Base-by-base conservation (phyloP, 331 rosid species). In the Phaseolus coccineus region DNA sequence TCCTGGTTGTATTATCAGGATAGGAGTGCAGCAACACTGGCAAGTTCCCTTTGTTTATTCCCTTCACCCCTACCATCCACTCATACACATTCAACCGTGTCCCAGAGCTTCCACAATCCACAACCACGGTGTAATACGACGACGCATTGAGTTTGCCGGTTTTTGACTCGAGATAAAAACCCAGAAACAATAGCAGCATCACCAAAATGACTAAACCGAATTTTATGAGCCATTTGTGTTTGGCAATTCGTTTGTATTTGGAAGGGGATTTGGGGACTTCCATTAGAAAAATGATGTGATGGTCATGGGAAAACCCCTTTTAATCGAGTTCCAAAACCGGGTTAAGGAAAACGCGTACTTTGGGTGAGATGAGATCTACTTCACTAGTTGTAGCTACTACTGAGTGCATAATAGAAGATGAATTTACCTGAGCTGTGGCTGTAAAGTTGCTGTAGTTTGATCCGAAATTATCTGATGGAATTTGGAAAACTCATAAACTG, bases 211-310 rank as follows among this genome's bases (percentile, higher is more conserved):
- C 3, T 69, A 78, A 37, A 47, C 65, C 69, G 15, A 66, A 16
- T 76, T 27, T 88, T 6, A 82, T 16, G 14, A 75, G 47, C 78
- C 85, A 74, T 71, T 86, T 81, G 5, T 77, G 76, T 24, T 80
- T 84, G 69, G 69, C 15, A 30, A 77, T 81, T 73, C 85, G 86
- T 53, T 57, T 94, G 8, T 80, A 79, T 82, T 90, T 94, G 0
- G 96, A 90, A 47, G 90, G 90, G 35, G 93, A 92, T 88, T 90
- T 87, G 80, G 84, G 86, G 13, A 33, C 81, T 80, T 92, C 94
- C 97, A 92, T 94, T 44, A 81, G 55, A 67, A 39, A 46, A 63
- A 44, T 4, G 35, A 33, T 63, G 27, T 9, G 4, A 19, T 65
- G 19, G n/a, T 50, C 68, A 75, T 59, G 31, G 5, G 77, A 72